Evolutionary conservation across 2,329 filamentous ascomycete genomes (phyloP).

Genomic region (Stachybotrys chlorohalonatus): DNA sequence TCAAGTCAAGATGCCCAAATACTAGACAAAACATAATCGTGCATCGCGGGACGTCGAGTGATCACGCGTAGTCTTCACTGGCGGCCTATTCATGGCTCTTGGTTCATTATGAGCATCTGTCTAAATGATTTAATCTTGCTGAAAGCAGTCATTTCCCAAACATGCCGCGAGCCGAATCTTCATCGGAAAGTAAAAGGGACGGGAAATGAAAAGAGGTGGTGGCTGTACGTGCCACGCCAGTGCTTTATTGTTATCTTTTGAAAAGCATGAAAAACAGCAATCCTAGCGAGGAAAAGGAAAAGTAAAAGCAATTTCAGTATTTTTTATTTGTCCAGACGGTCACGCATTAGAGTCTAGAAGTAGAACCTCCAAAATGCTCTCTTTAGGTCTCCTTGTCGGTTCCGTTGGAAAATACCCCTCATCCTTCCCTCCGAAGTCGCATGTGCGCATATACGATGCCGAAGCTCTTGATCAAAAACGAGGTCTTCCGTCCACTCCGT

Average conservation of each 20-base stretch:
- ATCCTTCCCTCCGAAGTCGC: conserved; percentile 26
- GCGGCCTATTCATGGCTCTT: too few relatives aligned
- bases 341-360: conserved; percentile 48
- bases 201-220: not conserved
- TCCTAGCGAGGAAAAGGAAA: conserved; percentile 8
- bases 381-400: conserved; percentile 29
- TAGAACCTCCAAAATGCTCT: conserved; percentile 42
- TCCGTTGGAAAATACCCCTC: conserved; percentile 26
- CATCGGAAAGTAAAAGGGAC: not conserved
- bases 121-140: too few relatives aligned
- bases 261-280: not conserved
- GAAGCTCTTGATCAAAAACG: conserved; percentile 40
- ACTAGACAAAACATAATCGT: not conserved
- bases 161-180: too few relatives aligned
- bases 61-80: too few relatives aligned
- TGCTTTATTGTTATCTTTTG: conserved; percentile 9
- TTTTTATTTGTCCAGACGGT: conserved; percentile 49
- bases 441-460: conserved; percentile 32
- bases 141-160: too few relatives aligned
- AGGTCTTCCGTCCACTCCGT: conserved; percentile 53
- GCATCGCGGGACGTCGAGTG: too few relatives aligned
- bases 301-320: conserved; percentile 35
- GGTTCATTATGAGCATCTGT: too few relatives aligned
- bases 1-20: conserved; percentile 6
- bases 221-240: not conserved